Percentiles rank a stretch among this genome's conserved stretches.
Conservation (phyloP, 805 yeast genomes). For the Candida tallmaniae region DNA sequence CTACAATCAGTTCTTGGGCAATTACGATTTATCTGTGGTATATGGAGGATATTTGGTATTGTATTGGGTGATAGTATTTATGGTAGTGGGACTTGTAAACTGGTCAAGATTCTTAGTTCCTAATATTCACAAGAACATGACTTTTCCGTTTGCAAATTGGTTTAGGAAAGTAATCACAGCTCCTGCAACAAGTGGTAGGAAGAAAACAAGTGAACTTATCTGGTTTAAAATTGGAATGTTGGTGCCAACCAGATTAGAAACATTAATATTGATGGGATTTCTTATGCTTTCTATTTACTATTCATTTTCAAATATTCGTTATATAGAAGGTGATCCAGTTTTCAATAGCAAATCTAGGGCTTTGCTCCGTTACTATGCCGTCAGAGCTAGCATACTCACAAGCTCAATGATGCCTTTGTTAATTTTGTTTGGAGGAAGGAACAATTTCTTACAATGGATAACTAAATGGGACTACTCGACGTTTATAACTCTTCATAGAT, state of each 20-base stretch:
- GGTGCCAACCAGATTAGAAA: constrained; percentile 39
- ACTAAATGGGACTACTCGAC: constrained; percentile 35
- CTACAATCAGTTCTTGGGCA: constrained; percentile 36
- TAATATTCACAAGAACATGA: constrained; percentile 13
- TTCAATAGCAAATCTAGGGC: constrained; percentile 29
- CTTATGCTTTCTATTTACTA: constrained; percentile 24
- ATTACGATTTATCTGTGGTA: constrained; percentile 40
- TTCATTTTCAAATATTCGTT: constrained; percentile 18
- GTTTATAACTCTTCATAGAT: constrained; percentile 24
- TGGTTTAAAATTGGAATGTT: constrained; percentile 23
- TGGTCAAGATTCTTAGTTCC: constrained; percentile 32
- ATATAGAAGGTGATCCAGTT: constrained; percentile 30
- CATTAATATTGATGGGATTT: constrained; percentile 29
- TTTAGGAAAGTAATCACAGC: constrained; percentile 30
- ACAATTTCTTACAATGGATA: constrained; percentile 33
- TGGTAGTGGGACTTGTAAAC: constrained; percentile 22
- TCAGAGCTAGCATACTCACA: constrained; percentile 30
- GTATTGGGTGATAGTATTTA: constrained; percentile 29
- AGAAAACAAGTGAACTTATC: constrained; percentile 23
- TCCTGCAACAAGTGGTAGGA: constrained; percentile 33
- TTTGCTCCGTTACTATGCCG: constrained; percentile 37
- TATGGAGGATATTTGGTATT: constrained; percentile 32
- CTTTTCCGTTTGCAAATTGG: constrained; percentile 25
- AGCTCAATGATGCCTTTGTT: constrained; percentile 27
- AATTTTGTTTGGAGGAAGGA: constrained; percentile 33